phyloP scores from a whole-genome alignment of 2,329 filamentous ascomycete genomes.

The Fusarium oxysporum region DNA sequence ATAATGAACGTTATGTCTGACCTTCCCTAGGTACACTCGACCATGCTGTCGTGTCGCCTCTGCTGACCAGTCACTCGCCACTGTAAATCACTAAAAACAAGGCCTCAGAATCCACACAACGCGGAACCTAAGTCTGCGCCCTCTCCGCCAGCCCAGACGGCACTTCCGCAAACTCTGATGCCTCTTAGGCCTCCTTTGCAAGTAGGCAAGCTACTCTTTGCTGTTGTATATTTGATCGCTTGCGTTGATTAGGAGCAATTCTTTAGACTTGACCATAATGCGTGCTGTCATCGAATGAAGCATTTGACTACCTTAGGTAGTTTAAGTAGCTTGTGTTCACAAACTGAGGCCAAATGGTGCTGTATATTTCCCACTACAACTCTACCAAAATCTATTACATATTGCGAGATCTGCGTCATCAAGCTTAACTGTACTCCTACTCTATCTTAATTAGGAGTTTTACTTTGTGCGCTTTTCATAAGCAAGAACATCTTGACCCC shows the following conservation, averaged over 20 bases:
- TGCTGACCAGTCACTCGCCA: constrained; percentile 22
- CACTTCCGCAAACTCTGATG: constrained; percentile 14
- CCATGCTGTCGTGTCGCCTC: constrained; percentile 6
- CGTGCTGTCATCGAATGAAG: background rate
- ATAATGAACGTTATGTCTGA: background rate
- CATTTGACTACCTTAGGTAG: background rate
- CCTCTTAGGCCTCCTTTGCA: constrained; percentile 1
- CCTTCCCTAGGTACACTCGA: background rate
- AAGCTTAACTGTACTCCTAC: background rate
- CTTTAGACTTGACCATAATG: background rate
- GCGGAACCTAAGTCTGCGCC: background rate
- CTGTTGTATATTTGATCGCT: background rate
- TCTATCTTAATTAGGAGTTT: background rate
- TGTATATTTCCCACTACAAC: background rate
- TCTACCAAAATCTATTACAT: background rate
- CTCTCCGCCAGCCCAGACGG: constrained; percentile 13
- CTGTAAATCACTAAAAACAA: constrained; percentile 7
- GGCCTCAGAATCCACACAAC: background rate
- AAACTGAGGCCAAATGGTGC: background rate
- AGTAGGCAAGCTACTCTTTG: background rate
- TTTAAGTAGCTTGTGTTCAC: background rate
- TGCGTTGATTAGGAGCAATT: background rate
- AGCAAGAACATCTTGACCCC: background rate
- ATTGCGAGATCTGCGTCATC: constrained; percentile 20
- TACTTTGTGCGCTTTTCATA: background rate